Evolutionary conservation across 108 stramenopile species (phyloP), one percentile per base, ranked within the genome.

Genomic region (Nitzschia sp.): DNA sequence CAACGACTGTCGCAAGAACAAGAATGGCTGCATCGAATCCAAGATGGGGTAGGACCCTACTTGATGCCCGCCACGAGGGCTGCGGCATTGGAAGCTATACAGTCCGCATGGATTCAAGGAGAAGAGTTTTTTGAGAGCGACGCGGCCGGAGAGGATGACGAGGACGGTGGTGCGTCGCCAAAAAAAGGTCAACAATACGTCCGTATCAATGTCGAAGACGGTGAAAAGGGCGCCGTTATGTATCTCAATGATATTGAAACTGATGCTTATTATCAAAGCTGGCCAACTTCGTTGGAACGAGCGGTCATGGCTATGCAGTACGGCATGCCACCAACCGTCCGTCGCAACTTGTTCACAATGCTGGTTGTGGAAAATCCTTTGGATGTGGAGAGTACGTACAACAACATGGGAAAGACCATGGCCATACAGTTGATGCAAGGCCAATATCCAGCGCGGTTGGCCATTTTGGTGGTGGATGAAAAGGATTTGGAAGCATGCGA

Each of bases 211-310:
- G 88, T 95, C 46, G 91, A 81, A 9, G 62, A 85, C 32, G 91
- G 89, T 18, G 83, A 88, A 19, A 82, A 87, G 26, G 72, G 72
- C 24, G 74, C 91, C 29, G 68, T 92, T 13, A 59, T 89, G 6
- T 95, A 95, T 66, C 32, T 92, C 46, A 92, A 93, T 70, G 85
- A 95, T 74, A 63, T 95, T 26, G 94, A 95, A 66, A 88, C 83
- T 42, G 91, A 95, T 69, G 38, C 56, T 25, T 46, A 76, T 32
- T 95, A 91, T 60, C 19, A 54, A 35, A 49, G 68, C 2, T 92
- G 89, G 91, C 87, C 90, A 19, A 49, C 69, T 26, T 66, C 70
- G 26, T 21, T 91, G 13, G 69, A 85, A 45, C 82, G 87, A 60
- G 83, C 85, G 85, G 23, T 92, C 17, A 83, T 85, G 64, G 76